Evolutionary conservation across 139 green algal species (phyloP).

Genomic region (Trebouxia sp.): DNA sequence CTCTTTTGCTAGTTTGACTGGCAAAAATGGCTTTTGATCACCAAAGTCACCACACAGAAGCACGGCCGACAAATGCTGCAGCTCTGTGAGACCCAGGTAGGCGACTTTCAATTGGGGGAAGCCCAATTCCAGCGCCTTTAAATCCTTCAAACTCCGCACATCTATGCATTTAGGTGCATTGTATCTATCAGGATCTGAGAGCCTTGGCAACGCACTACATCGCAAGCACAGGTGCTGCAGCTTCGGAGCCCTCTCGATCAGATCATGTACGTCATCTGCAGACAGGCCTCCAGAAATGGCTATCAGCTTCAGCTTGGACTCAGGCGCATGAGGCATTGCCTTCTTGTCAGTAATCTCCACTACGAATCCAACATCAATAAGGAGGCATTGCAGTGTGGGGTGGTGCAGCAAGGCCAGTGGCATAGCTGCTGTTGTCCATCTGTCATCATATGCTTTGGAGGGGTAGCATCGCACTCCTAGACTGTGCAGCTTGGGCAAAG

Average conservation of each 20-base stretch:
- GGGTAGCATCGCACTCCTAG: slow-evolving; percentile 8
- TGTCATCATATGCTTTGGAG: not conserved
- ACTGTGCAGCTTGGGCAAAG: not conserved
- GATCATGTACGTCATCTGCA: not conserved
- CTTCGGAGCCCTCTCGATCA: not conserved
- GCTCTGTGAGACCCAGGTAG: not conserved
- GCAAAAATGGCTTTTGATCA: not conserved
- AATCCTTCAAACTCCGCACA: not conserved
- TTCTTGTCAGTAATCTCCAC: not conserved
- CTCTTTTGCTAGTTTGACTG: not conserved
- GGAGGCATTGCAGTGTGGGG: not conserved
- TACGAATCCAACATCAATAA: not conserved
- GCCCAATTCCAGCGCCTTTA: not conserved
- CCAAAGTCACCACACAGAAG: slow-evolving; percentile 2
- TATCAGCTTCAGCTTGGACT: slow-evolving; percentile 9
- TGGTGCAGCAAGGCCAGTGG: not conserved
- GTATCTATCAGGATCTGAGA: not conserved
- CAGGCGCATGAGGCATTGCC: not conserved
- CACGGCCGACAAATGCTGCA: not conserved
- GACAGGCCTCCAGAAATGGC: not conserved
- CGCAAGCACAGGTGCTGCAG: slow-evolving; percentile 18
- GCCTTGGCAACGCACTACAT: not conserved
- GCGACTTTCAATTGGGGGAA: not conserved
- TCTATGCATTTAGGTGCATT: not conserved
- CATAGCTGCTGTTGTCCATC: not conserved